Base-by-base conservation (phyloP, 805 yeast species). In the Yamadazyma sp. region DNA sequence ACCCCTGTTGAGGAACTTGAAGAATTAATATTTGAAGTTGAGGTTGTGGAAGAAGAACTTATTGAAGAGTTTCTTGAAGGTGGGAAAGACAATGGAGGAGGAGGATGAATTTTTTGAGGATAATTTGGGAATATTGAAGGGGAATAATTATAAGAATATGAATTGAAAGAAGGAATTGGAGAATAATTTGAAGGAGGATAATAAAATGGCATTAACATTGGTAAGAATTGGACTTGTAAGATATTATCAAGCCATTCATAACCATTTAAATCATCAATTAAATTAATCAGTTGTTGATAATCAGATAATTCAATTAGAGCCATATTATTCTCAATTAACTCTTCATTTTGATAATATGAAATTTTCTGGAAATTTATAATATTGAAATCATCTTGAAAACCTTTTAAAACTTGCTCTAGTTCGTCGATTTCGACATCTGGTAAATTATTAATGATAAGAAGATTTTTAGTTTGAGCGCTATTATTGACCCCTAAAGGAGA, bases 261-360 rank as follows among this genome's bases (percentile, higher is more conserved):
- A 2, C 60, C 60, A 32, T 57, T 45, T 33, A 57, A 40, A 2
- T 28, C 35, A 4, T 45, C 50, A 6, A 48, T 27, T 11, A 52
- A 36, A 3, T 21, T 13, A 2, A 25, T 7, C 23, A 17, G 14
- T 13, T 10, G 24, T 12, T 28, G 24, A 23, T 28, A 35, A 23
- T 35, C 35, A 19, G 28, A 21, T 6, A 33, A 12, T 23, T 35
- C 40, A 13, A 39, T 14, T 14, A 39, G 12, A 24, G 32, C 17
- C 25, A 6, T 33, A 3, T 15, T 11, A 19, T 5, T 7, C 8
- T 21, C 33, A 13, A 27, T 7, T 3, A 8, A 7, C 5, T 31
- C 18, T 9, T 33, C 32, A 27, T 33, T 28, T 14, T 38, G 26
- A 25, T 12, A 24, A 19, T 17, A 26, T 13, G 22, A 14, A 4